Evolutionary conservation across 164 flowering plant species (phyloP).

Genomic region (Santalum album): DNA sequence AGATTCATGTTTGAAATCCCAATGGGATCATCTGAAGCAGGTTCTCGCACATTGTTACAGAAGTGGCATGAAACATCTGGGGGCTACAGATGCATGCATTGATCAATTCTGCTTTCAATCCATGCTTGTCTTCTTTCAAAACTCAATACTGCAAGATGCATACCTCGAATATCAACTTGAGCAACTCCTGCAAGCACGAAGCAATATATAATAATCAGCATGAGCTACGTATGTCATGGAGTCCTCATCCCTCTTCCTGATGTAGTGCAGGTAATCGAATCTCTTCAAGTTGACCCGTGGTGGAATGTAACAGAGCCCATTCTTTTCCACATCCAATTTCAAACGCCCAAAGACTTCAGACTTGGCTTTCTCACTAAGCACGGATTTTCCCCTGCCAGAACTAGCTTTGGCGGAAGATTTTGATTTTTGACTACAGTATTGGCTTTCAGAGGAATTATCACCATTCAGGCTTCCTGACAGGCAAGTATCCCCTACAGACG

Average conservation of each 20-base stretch:
- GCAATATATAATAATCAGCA: constrained; percentile 85
- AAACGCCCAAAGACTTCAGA: constrained; percentile 6
- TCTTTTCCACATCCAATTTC: constrained; percentile 69
- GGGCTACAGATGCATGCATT: constrained; percentile 27
- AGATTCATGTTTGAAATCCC: too few relatives aligned
- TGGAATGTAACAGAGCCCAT: constrained; percentile 55
- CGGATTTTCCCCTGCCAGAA: background rate
- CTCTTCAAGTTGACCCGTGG: constrained; percentile 53
- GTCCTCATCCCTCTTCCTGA: constrained; percentile 42
- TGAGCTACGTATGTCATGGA: constrained; percentile 46
- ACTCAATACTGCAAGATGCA: constrained; percentile 56
- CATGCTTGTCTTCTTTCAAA: constrained; percentile 62
- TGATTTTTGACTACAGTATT: background rate
- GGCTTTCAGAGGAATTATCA: constrained; percentile 9
- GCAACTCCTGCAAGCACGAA: constrained; percentile 67
- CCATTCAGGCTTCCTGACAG: background rate
- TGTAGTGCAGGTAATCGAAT: constrained; percentile 46
- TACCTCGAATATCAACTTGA: constrained; percentile 46
- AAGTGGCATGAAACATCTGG: constrained; percentile 13
- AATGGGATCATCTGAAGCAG: too few relatives aligned
- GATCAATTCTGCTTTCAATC: constrained; percentile 48
- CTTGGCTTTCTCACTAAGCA: background rate
- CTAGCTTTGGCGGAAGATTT: background rate
- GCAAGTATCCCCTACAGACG: background rate
- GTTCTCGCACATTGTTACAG: constrained; percentile 1